Evolutionary conservation across 371 early-diverging fungal species (phyloP).

Genomic region (Mortierella sp.): DNA sequence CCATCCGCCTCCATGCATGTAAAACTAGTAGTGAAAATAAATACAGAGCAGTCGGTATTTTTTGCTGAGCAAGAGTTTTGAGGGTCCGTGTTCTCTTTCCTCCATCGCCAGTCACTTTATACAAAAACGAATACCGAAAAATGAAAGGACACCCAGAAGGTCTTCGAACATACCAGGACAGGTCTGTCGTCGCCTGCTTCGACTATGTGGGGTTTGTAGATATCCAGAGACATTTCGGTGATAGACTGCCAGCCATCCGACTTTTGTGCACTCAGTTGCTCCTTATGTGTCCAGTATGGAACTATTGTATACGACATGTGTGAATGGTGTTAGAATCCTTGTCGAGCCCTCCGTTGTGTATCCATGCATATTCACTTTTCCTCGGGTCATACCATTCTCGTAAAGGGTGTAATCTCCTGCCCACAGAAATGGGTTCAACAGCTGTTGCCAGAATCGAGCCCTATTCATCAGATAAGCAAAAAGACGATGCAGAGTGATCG

Average conservation of each 20-base stretch:
- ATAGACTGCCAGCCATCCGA: conserved; percentile 38
- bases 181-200: conserved; percentile 60
- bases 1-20: conserved; percentile 76
- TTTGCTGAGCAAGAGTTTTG: not conserved
- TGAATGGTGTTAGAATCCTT: not conserved
- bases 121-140: too few relatives aligned
- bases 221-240: conserved; percentile 39
- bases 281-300: conserved; percentile 69
- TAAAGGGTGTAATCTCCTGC: conserved; percentile 61
- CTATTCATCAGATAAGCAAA: conserved; percentile 17
- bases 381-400: conserved; percentile 70
- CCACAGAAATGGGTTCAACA: conserved; percentile 66
- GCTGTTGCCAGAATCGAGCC: conserved; percentile 56
- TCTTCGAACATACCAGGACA: conserved; percentile 28
- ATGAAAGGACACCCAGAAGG: not conserved
- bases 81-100: not conserved
- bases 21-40: conserved; percentile 57
- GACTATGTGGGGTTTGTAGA: conserved; percentile 41
- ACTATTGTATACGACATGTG: conserved; percentile 49
- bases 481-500: too few relatives aligned
- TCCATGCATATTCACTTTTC: too few relatives aligned
- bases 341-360: too few relatives aligned
- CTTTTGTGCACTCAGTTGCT: conserved; percentile 37
- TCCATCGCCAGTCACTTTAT: not conserved
- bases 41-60: conserved; percentile 1